Evolutionary conservation across 2,329 filamentous ascomycete species (phyloP).

Genomic region (Aspergillus pseudoterreus): DNA sequence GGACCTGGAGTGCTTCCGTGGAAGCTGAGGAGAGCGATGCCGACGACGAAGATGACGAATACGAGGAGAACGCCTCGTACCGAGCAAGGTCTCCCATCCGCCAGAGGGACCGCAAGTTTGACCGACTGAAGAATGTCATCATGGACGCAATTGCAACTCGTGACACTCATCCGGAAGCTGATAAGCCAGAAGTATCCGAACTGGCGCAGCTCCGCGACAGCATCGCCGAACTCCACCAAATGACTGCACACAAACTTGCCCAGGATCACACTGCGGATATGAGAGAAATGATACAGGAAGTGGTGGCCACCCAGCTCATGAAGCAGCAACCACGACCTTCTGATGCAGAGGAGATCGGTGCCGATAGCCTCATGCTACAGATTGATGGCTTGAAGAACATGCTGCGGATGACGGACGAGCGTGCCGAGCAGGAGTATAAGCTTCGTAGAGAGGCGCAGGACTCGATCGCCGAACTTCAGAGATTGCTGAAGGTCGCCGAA

Average conservation of each 20-base stretch:
- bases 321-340: conserved; percentile 48
- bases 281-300: conserved; percentile 61
- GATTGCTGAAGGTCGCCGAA: conserved; percentile 64
- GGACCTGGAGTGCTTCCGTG: conserved; percentile 62
- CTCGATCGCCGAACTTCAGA: conserved; percentile 67
- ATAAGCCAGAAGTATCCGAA: conserved; percentile 30
- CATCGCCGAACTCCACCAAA: conserved; percentile 38
- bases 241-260: conserved; percentile 34
- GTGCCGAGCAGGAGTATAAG: conserved; percentile 61
- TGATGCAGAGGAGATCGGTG: conserved; percentile 51
- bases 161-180: conserved; percentile 24
- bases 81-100: conserved; percentile 70
- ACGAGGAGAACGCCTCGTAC: conserved; percentile 49
- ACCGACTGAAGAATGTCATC: conserved; percentile 70
- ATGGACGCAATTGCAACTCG: conserved; percentile 61
- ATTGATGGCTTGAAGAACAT: conserved; percentile 67
- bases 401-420: conserved; percentile 60
- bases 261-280: conserved; percentile 50
- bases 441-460: conserved; percentile 67
- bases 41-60: conserved; percentile 84
- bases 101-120: conserved; percentile 68
- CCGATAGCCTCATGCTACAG: conserved; percentile 51
- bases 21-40: conserved; percentile 78
- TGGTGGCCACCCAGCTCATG: conserved; percentile 56
- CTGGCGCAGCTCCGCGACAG: conserved; percentile 37